A percentile compares a stretch with the other conserved stretches of the same genome.
Conservation (phyloP, 495 filamentous ascomycete genomes). For the Corynascus novoguineensis region DNA sequence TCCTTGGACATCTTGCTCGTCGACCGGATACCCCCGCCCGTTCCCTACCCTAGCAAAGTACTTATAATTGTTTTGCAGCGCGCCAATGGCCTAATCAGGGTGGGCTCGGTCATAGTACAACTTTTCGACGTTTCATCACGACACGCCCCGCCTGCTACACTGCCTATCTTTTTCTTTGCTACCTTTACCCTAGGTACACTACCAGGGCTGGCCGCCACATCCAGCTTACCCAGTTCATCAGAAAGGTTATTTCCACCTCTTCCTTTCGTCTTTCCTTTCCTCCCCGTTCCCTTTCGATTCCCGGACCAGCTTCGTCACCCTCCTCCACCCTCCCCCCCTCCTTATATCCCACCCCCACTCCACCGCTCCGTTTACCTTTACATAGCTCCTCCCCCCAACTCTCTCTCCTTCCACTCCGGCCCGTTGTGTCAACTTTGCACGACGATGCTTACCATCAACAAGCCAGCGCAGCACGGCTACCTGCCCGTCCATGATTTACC, state of each 20-base stretch:
- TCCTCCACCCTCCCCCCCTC: background rate
- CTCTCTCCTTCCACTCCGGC: constrained; percentile 4
- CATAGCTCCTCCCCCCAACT: constrained; percentile 12
- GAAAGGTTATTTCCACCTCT: constrained; percentile 47
- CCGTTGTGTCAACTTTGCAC: constrained; percentile 18
- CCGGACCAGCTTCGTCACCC: constrained; percentile 3
- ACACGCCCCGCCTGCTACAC: constrained; percentile 43
- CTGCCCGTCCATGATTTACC: constrained; percentile 65
- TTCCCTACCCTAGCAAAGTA: constrained; percentile 27
- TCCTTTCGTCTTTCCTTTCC: constrained; percentile 22
- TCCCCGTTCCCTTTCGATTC: constrained; percentile 9
- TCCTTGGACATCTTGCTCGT: constrained; percentile 18
- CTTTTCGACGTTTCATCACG: constrained; percentile 48
- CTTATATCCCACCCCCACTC: constrained; percentile 5
- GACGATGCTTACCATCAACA: constrained; percentile 65
- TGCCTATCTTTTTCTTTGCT: no score
- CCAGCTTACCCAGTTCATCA: constrained; percentile 43
- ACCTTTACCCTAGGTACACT: constrained; percentile 30
- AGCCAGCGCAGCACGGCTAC: constrained; percentile 61
- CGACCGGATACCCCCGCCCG: constrained; percentile 26
- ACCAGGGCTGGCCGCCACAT: constrained; percentile 47
- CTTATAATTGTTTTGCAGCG: constrained; percentile 30
- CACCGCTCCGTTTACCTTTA: constrained; percentile 17
- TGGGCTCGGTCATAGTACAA: constrained; percentile 36
- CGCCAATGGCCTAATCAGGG: constrained; percentile 44